A percentile compares a stretch with the other conserved stretches of the same genome.
Evolutionary conservation across 805 yeast species (phyloP).

Genomic region (Kockiozyma suomiensis): DNA sequence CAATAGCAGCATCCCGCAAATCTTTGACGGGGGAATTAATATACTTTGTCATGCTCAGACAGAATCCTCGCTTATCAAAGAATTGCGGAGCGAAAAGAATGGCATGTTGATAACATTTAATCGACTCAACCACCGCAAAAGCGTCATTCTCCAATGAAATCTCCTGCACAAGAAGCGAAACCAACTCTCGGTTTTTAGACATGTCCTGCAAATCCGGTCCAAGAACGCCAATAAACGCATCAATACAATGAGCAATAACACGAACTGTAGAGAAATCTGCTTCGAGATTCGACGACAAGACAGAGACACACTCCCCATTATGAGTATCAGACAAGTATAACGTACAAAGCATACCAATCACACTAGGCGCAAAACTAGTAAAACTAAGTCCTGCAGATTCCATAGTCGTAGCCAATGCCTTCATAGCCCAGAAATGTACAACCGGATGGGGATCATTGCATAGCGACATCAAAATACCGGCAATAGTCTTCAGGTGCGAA

Average conservation of each 20-base stretch:
- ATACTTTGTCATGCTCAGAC: slow-evolving; percentile 34
- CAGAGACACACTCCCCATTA: slow-evolving; percentile 50
- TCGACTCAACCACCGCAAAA: slow-evolving; percentile 42
- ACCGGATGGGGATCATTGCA: slow-evolving; percentile 81
- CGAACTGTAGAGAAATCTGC: slow-evolving; percentile 50
- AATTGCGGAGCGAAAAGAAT: slow-evolving; percentile 50
- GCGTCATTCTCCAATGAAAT: slow-evolving; percentile 42
- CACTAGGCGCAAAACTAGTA: slow-evolving; percentile 47
- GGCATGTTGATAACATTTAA: slow-evolving; percentile 51
- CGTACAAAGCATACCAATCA: slow-evolving; percentile 48
- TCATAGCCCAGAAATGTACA: slow-evolving; percentile 74
- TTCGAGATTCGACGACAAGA: slow-evolving; percentile 55
- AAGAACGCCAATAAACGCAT: slow-evolving; percentile 51
- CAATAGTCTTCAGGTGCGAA: slow-evolving; percentile 50
- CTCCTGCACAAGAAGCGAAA: slow-evolving; percentile 45
- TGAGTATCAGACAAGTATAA: slow-evolving; percentile 53
- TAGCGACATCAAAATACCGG: slow-evolving; percentile 61
- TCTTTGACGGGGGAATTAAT: slow-evolving; percentile 23
- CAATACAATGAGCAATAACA: slow-evolving; percentile 49
- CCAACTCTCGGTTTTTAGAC: slow-evolving; percentile 37
- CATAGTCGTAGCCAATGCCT: slow-evolving; percentile 58
- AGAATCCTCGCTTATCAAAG: slow-evolving; percentile 41
- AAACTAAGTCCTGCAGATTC: slow-evolving; percentile 57
- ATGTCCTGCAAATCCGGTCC: slow-evolving; percentile 58
- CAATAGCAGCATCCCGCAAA: slow-evolving; percentile 50